Percentiles rank a stretch among this genome's conserved stretches.
Evolutionary conservation across 2,329 filamentous ascomycete species (phyloP).

Genomic region (Epichloe typhina): DNA sequence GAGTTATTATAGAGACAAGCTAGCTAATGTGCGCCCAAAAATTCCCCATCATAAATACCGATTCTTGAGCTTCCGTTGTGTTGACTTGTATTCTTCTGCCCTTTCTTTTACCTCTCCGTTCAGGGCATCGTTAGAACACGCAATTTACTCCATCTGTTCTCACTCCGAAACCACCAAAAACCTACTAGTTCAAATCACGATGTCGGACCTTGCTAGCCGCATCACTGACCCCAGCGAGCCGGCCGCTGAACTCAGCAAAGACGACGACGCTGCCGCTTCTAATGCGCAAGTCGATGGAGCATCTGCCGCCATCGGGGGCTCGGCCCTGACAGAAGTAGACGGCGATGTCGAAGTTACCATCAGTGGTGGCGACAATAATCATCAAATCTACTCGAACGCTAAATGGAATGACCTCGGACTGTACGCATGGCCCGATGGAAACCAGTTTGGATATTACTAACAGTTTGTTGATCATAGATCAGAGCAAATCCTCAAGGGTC

Average conservation of each 20-base stretch:
- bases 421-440: neutral
- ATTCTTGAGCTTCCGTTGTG: too few relatives aligned
- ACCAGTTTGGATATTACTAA: neutral
- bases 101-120: too few relatives aligned
- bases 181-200: neutral
- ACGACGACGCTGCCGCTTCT: neutral
- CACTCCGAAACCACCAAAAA: neutral
- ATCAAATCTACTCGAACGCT: conserved; percentile 5
- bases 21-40: too few relatives aligned
- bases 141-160: too few relatives aligned
- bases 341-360: conserved; percentile 7
- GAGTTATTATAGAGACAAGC: too few relatives aligned
- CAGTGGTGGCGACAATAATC: conserved; percentile 3
- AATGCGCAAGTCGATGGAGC: conserved; percentile 6
- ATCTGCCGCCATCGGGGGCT: conserved; percentile 5
- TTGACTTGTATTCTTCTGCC: too few relatives aligned
- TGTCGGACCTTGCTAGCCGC: conserved; percentile 7
- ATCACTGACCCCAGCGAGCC: conserved; percentile 2
- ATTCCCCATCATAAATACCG: too few relatives aligned
- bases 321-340: conserved; percentile 3
- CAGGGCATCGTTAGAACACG: too few relatives aligned
- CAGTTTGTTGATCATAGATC: conserved; percentile 14
- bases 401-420: conserved; percentile 6
- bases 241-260: neutral
- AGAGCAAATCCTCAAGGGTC: conserved; percentile 56